These are phyloP conservation scores for Syzygium jambos DNA, from an alignment of 345 rosid species.

Conservation along the genomic window DNA sequence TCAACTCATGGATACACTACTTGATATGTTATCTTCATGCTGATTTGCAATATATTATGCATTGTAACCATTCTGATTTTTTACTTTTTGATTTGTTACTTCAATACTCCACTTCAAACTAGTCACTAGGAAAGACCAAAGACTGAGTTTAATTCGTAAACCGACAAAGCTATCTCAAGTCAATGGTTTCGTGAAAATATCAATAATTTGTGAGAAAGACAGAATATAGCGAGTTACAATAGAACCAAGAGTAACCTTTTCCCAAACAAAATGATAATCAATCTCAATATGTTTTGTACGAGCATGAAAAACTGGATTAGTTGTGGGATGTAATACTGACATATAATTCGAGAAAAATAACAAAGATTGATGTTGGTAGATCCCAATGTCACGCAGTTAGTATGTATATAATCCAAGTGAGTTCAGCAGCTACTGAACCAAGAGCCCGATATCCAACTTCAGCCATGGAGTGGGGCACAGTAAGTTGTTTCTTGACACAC, in stretches of 20 bases:
- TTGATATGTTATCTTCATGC: no score
- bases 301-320: neutral
- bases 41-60: neutral
- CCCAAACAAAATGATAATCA: neutral
- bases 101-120: neutral
- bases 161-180: neutral
- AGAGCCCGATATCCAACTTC: neutral
- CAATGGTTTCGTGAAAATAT: neutral
- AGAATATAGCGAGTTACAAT: neutral
- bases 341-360: neutral
- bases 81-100: neutral
- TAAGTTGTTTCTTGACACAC: neutral
- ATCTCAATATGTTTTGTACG: neutral
- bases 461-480: fast-evolving
- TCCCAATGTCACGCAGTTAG: neutral
- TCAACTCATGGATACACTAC: neutral
- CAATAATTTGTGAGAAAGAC: neutral
- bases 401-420: neutral
- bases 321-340: neutral
- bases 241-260: neutral
- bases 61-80: neutral
- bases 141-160: neutral
- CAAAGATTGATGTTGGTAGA: neutral
- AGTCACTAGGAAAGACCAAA: neutral
- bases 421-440: fast-evolving